Conservation (phyloP, 169 alveolate genomes). For the Plasmodium ovale region DNA sequence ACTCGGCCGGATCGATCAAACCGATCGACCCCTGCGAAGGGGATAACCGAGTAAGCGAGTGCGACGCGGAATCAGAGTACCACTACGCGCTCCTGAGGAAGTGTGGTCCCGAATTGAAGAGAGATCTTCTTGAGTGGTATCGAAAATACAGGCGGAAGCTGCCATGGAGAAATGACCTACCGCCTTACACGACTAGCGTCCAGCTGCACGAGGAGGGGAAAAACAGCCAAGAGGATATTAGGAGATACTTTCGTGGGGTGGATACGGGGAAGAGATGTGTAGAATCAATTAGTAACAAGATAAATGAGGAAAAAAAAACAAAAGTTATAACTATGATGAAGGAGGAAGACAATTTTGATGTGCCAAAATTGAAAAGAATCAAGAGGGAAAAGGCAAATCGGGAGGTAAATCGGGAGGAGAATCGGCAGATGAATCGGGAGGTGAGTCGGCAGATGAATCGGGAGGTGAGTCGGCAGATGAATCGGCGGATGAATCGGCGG, state of each 20-base stretch:
- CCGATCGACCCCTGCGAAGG: too few relatives aligned
- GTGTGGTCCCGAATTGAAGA: slow-evolving; percentile 14
- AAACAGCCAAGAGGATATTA: slow-evolving; percentile 9
- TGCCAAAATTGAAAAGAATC: background rate
- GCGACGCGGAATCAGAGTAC: slow-evolving; percentile 7
- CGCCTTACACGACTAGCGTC: slow-evolving; percentile 61
- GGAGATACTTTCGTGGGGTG: slow-evolving; percentile 21
- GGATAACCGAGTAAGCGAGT: too few relatives aligned
- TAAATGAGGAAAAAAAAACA: background rate
- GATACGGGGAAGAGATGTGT: background rate
- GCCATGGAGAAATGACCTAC: slow-evolving; percentile 76
- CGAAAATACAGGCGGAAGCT: slow-evolving; percentile 44
- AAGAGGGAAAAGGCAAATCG: slow-evolving; percentile 17
- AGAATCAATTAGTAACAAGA: background rate
- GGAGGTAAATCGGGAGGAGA: background rate
- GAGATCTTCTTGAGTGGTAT: slow-evolving; percentile 52
- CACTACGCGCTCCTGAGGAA: slow-evolving; percentile 24
- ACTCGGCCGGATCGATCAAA: too few relatives aligned
- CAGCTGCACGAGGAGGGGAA: slow-evolving; percentile 7
- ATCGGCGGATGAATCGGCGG: too few relatives aligned
- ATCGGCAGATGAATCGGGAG: background rate
- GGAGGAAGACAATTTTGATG: slow-evolving; percentile 1
- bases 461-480: too few relatives aligned
- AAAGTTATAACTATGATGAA: background rate
- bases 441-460: background rate